These are phyloP conservation scores for Schizochytrium sp. DNA, from an alignment of 108 stramenopile genomes.

Conservation along the genomic window DNA sequence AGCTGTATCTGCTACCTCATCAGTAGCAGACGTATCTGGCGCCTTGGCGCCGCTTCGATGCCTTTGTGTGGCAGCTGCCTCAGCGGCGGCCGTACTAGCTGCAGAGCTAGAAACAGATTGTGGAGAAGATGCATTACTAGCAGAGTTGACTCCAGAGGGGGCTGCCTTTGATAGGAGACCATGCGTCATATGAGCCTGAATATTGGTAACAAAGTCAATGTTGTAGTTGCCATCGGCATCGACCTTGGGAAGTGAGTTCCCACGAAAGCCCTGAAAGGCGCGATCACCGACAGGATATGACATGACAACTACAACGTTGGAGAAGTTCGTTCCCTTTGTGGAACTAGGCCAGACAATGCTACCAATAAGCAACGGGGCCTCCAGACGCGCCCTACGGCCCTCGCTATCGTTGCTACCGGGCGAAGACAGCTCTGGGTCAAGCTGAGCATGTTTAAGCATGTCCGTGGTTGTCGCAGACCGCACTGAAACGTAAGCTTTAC, in stretches of 20 bases:
- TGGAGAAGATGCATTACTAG: neutral
- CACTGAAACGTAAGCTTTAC: slow-evolving; percentile 13
- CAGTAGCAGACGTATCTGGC: neutral
- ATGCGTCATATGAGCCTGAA: slow-evolving; percentile 35
- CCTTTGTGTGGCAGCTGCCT: neutral
- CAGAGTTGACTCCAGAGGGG: neutral
- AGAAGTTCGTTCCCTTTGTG: neutral
- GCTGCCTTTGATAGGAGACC: slow-evolving; percentile 4
- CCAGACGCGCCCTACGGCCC: neutral
- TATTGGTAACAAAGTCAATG: slow-evolving; percentile 5
- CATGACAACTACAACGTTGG: slow-evolving; percentile 38
- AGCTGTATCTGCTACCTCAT: neutral
- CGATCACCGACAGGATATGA: slow-evolving; percentile 35
- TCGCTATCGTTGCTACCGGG: too few relatives aligned
- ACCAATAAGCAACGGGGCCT: neutral
- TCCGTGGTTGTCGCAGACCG: slow-evolving; percentile 9
- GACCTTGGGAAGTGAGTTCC: slow-evolving; percentile 30
- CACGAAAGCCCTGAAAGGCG: slow-evolving; percentile 7
- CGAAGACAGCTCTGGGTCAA: neutral
- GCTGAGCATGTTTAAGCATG: neutral
- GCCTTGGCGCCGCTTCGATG: neutral
- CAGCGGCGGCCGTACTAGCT: neutral
- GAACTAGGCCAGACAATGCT: neutral
- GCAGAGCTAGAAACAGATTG: neutral
- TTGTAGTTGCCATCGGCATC: slow-evolving; percentile 44